Conservation (phyloP, 2,329 filamentous ascomycete genomes). For the Sphaceloma murrayae region DNA sequence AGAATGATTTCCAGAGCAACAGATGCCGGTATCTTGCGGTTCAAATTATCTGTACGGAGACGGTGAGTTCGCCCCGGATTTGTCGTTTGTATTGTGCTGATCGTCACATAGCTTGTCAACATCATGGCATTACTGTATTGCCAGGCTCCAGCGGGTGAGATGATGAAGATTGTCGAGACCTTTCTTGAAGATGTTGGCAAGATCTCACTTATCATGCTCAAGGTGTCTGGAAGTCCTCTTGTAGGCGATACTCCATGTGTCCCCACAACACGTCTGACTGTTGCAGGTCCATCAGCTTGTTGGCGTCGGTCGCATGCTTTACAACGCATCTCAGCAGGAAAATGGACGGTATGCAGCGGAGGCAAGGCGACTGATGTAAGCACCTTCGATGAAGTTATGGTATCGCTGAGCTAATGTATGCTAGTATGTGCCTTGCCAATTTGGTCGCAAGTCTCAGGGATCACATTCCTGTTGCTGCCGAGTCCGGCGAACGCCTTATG, state of each 20-base stretch:
- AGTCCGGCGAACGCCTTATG: neutral
- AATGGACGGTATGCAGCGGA: neutral
- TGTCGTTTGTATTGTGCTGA: no score
- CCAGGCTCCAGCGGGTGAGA: neutral
- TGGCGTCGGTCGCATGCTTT: neutral
- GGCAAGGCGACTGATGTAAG: neutral
- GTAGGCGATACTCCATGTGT: no score
- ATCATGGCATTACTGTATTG: neutral
- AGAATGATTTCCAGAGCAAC: neutral
- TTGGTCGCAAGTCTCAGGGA: neutral
- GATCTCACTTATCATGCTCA: neutral
- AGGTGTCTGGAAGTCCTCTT: neutral
- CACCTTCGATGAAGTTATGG: no score
- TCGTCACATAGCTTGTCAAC: no score
- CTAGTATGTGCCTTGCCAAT: neutral
- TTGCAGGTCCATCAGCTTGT: slow-evolving; percentile 1
- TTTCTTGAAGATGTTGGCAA: neutral
- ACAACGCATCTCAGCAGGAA: neutral
- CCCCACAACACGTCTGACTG: no score
- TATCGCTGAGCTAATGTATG: no score
- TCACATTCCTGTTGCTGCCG: neutral
- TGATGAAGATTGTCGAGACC: neutral
- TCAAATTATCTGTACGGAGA: neutral
- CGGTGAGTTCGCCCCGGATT: no score
- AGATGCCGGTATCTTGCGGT: neutral